These are phyloP conservation scores for Fusarium lyarnte DNA, from an alignment of 2,329 filamentous ascomycete species.

Conservation along the genomic window DNA sequence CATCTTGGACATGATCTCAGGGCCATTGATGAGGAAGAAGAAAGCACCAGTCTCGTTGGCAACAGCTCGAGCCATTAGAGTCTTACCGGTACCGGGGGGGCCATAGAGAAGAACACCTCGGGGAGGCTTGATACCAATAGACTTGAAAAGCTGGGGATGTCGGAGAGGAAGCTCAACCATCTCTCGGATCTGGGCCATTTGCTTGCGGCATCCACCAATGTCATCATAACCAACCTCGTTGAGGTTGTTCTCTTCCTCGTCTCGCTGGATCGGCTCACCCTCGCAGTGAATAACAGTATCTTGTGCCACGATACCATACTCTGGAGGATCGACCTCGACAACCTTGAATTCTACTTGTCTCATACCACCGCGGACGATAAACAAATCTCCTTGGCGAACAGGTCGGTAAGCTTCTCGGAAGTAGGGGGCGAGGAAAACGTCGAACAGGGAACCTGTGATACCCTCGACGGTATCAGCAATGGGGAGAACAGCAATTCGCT, in stretches of 20 bases:
- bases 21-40: slow-evolving; percentile 99
- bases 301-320: slow-evolving; percentile 98
- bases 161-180: slow-evolving; percentile 96
- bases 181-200: slow-evolving; percentile 99
- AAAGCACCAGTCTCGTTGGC: slow-evolving; percentile 99
- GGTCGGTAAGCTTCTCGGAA: slow-evolving; percentile 99
- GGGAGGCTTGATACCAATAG: slow-evolving; percentile 99
- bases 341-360: slow-evolving; percentile 99
- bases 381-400: slow-evolving; percentile 95
- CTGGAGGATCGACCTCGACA: slow-evolving; percentile 96
- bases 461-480: slow-evolving; percentile 99
- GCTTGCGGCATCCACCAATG: slow-evolving; percentile 98
- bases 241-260: slow-evolving; percentile 98
- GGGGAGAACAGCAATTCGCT: slow-evolving; percentile 97
- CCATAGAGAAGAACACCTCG: slow-evolving; percentile 97
- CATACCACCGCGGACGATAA: slow-evolving; percentile 98
- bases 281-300: slow-evolving; percentile 99
- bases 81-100: slow-evolving; percentile 99
- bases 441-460: slow-evolving; percentile 96
- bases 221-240: slow-evolving; percentile 99
- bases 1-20: slow-evolving; percentile 99
- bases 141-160: slow-evolving; percentile 99
- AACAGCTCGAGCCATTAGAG: slow-evolving; percentile 96
- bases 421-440: slow-evolving; percentile 98
- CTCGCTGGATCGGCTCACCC: slow-evolving; percentile 88